A percentile compares a stretch with the other conserved stretches of the same genome.
Conservation (phyloP, 1,284 basidiomycete genomes). For the Taiwanofungus camphoratus region DNA sequence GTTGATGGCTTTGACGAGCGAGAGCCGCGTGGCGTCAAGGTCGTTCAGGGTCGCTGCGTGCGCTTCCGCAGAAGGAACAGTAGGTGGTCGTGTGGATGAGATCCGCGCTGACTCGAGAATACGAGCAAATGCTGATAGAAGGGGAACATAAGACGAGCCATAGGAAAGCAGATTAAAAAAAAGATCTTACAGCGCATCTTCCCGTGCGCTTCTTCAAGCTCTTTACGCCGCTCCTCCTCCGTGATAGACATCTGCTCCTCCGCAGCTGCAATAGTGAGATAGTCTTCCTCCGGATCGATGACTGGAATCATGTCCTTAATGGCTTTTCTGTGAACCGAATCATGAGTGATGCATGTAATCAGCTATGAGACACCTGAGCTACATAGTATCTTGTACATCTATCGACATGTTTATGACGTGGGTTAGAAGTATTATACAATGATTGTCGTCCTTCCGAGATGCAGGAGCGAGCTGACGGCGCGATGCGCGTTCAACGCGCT, state of each 20-base stretch:
- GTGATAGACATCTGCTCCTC: conserved; percentile 60
- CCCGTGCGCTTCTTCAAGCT: conserved; percentile 55
- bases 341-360: background rate
- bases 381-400: conserved; percentile 11
- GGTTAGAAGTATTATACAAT: too few species aligned
- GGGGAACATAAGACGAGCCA: background rate
- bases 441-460: too few species aligned
- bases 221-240: conserved; percentile 51
- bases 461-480: too few species aligned
- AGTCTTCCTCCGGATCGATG: conserved; percentile 72
- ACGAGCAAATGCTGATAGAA: conserved; percentile 50
- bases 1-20: conserved; percentile 70
- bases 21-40: conserved; percentile 55
- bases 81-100: conserved; percentile 63
- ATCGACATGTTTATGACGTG: conserved; percentile 11
- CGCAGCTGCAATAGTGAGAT: conserved; percentile 61
- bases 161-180: conserved; percentile 1
- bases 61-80: conserved; percentile 59
- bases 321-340: conserved; percentile 42
- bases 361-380: background rate
- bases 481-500: too few species aligned
- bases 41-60: conserved; percentile 58
- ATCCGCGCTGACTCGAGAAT: conserved; percentile 61
- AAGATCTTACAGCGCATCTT: conserved; percentile 49
- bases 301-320: conserved; percentile 62